These are phyloP conservation scores for Cutaneotrichosporon cavernicola DNA, from an alignment of 1,284 basidiomycete genomes.

Conservation along the genomic window DNA sequence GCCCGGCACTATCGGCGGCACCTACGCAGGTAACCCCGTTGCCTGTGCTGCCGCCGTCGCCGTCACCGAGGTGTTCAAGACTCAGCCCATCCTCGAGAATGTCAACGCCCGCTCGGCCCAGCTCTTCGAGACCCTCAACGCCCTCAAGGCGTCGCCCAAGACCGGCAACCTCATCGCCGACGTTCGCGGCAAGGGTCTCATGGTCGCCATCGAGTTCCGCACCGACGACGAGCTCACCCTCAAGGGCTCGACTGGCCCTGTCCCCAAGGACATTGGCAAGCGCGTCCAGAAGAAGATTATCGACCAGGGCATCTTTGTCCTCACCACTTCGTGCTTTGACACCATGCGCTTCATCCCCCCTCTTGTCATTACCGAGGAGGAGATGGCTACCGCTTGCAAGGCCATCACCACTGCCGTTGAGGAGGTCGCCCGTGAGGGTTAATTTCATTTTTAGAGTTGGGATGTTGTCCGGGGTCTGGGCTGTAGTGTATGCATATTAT, in stretches of 20 bases:
- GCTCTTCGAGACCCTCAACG: constrained; percentile 64
- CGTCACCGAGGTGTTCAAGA: constrained; percentile 70
- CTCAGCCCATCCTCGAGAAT: constrained; percentile 76
- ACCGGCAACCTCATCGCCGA: constrained; percentile 56
- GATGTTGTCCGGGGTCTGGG: constrained; percentile 9
- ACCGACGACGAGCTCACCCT: constrained; percentile 33
- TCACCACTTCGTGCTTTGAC: constrained; percentile 54
- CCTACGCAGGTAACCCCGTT: constrained; percentile 86
- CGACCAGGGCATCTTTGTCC: constrained; percentile 74
- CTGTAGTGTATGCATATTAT: constrained; percentile 13
- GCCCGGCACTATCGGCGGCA: constrained; percentile 82
- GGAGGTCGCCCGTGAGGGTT: constrained; percentile 63
- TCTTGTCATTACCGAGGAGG: constrained; percentile 63
- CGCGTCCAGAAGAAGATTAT: constrained; percentile 77
- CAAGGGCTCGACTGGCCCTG: constrained; percentile 45
- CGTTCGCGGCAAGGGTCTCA: constrained; percentile 54
- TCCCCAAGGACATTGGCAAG: constrained; percentile 67
- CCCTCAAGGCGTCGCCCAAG: constrained; percentile 48
- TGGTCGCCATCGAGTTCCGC: constrained; percentile 50
- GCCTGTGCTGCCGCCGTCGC: constrained; percentile 83
- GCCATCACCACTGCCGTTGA: constrained; percentile 65
- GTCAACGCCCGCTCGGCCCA: constrained; percentile 72
- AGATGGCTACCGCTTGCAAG: constrained; percentile 61
- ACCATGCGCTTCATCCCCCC: constrained; percentile 67
- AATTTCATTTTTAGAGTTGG: constrained; percentile 14